Evolutionary conservation across 495 filamentous ascomycete genomes (phyloP).

Genomic region (Hyaloscypha variabilis): DNA sequence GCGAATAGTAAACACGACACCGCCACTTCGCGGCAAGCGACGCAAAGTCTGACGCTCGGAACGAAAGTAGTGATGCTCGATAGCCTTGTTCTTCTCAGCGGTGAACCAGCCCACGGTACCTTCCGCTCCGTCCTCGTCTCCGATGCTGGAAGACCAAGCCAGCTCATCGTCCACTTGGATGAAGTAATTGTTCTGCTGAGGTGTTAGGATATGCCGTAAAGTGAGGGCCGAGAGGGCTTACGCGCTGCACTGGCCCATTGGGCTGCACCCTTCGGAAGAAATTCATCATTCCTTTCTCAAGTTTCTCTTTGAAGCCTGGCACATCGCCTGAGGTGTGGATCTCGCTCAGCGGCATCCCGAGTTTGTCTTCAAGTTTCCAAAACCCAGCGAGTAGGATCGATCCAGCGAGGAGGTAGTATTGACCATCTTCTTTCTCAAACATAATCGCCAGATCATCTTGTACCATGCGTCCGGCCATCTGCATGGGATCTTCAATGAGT

Average conservation of each 20-base stretch:
- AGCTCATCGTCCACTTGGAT: conserved; percentile 76
- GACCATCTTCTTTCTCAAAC: conserved; percentile 76
- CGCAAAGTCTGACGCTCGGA: conserved; percentile 79
- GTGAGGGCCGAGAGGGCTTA: conserved; percentile 4
- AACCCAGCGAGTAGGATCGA: conserved; percentile 82
- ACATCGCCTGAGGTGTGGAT: conserved; percentile 86
- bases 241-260: conserved; percentile 61
- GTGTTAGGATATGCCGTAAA: conserved; percentile 18
- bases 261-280: conserved; percentile 71
- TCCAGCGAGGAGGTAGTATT: conserved; percentile 85
- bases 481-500: conserved; percentile 81
- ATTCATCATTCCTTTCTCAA: conserved; percentile 83
- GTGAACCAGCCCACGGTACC: conserved; percentile 68
- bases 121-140: conserved; percentile 63
- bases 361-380: conserved; percentile 85
- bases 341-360: conserved; percentile 79
- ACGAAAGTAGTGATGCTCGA: conserved; percentile 77
- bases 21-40: conserved; percentile 72
- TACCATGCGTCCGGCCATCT: conserved; percentile 68
- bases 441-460: conserved; percentile 91
- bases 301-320: conserved; percentile 73
- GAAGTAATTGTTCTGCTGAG: conserved; percentile 63
- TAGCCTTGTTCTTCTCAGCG: conserved; percentile 75
- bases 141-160: conserved; percentile 75
- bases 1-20: conserved; percentile 78